Evolutionary conservation across 2,329 filamentous ascomycete genomes (phyloP), one percentile per base, ranked within the genome.

Genomic region (Arthroderma sp.): DNA sequence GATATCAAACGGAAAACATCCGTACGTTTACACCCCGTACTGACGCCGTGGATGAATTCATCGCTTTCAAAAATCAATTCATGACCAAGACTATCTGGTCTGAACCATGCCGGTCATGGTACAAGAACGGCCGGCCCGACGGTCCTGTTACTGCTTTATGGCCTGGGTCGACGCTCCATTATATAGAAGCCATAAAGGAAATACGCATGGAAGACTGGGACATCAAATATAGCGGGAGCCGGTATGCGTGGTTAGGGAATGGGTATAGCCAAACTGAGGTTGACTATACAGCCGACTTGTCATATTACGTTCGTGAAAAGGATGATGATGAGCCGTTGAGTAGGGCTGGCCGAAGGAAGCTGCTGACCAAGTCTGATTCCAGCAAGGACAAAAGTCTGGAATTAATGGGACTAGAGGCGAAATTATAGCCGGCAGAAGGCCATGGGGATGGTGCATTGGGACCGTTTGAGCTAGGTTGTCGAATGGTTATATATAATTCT

Each of bases 281-380:
- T 8, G 32, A 36, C 2, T 33, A 43, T 27, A 38, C 28, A 7
- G 41, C 36, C 5, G 45, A 47, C 29, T 36, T 43, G 10, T 40
- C 45, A 7, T 40, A n/a, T 29, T 47, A 47, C 37, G 4, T 47
- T 11, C 32, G 32, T 34, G 32, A 34, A 11, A 11, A 34, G 11
- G 32, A 34, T 34, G 32, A 34, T 34, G 32, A 34, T 34, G 32
- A 8, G 8, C 32, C 32, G 11, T 3, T 34, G 32, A 34, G 8
- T 11, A 34, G 32, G 11, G 32, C 8, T 11, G 32, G 32, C 3
- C 8, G 32, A 11, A 8, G 32, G 3, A 34, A 3, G 32, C 11
- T 34, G 32, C 11, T 34, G 32, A 34, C 32, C 28, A 37, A 63
- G 64, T 0, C 75, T 75, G 47, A 22, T 22, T 22, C 15, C 15